phyloP scores from a whole-genome alignment of 202 grass and related monocot species.

The Hordeum pubiflorum region DNA sequence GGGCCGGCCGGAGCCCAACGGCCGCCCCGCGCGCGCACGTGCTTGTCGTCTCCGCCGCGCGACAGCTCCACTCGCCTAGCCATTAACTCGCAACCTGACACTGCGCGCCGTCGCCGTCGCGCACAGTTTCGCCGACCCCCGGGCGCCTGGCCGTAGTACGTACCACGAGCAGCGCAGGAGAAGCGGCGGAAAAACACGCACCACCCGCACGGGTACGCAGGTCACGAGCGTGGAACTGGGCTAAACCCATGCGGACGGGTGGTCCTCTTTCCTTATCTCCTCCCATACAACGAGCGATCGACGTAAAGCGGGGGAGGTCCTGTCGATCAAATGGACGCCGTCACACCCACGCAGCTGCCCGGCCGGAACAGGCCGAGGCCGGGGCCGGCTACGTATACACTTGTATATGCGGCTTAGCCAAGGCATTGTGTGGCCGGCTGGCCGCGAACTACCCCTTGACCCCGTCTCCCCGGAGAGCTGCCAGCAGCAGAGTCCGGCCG shows the following conservation, averaged over 20 bases:
- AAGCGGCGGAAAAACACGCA: neutral
- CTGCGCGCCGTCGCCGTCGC: slow-evolving; percentile 3
- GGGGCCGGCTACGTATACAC: neutral
- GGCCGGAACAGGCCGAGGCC: neutral
- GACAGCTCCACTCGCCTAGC: slow-evolving; percentile 18
- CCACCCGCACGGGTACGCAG: slow-evolving; percentile 8
- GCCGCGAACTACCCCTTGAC: neutral
- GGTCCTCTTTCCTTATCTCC: slow-evolving; percentile 89
- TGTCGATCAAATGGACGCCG: neutral
- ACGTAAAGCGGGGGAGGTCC: slow-evolving; percentile 20
- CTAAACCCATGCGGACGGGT: slow-evolving; percentile 45
- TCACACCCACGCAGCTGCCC: neutral
- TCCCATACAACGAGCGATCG: slow-evolving; percentile 29
- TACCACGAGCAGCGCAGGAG: neutral
- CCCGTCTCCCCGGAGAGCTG: neutral
- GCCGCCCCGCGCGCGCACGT: neutral
- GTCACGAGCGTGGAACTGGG: neutral
- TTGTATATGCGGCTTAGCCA: slow-evolving; percentile 3
- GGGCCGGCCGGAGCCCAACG: neutral
- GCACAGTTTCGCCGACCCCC: neutral
- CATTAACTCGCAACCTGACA: slow-evolving; percentile 8
- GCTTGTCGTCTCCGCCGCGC: slow-evolving; percentile 1
- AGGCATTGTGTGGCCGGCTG: slow-evolving; percentile 28
- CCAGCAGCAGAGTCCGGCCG: neutral
- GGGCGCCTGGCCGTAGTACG: neutral